These are phyloP conservation scores for Xylariaceae sp. DNA, from an alignment of 2,329 filamentous ascomycete genomes.

Conservation along the genomic window DNA sequence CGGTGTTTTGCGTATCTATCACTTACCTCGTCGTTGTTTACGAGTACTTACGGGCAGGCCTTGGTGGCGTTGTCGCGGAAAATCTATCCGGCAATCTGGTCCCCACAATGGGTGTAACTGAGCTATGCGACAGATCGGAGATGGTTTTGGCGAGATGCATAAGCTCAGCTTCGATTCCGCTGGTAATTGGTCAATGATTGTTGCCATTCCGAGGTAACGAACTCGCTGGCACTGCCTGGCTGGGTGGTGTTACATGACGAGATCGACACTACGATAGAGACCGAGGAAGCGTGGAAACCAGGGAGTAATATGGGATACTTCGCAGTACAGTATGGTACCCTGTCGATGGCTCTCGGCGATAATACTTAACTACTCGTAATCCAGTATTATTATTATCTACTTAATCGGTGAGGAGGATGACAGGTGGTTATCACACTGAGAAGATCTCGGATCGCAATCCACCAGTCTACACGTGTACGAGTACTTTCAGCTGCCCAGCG, in stretches of 20 bases:
- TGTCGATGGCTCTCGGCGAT: too few relatives aligned
- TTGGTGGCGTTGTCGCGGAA: background rate
- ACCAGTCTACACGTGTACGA: too few relatives aligned
- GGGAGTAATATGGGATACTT: too few relatives aligned
- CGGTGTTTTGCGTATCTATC: conserved; percentile 18
- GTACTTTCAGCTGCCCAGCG: too few relatives aligned
- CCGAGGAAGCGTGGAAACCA: too few relatives aligned
- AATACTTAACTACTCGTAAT: too few relatives aligned
- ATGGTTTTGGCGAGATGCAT: background rate
- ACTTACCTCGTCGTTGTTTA: background rate
- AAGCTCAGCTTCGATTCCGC: background rate
- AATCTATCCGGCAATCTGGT: background rate
- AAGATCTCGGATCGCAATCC: too few relatives aligned
- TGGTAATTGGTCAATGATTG: background rate
- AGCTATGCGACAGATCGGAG: background rate
- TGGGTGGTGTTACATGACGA: background rate
- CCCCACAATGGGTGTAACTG: background rate
- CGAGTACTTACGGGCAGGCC: background rate
- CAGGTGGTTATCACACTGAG: too few relatives aligned
- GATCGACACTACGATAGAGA: background rate
- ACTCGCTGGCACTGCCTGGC: background rate
- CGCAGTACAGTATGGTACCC: too few relatives aligned
- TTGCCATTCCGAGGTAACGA: background rate
- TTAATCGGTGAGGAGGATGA: too few relatives aligned
- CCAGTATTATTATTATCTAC: too few relatives aligned